phyloP scores from a whole-genome alignment of 2,329 filamentous ascomycete species.

The Alternaria ethzedia region DNA sequence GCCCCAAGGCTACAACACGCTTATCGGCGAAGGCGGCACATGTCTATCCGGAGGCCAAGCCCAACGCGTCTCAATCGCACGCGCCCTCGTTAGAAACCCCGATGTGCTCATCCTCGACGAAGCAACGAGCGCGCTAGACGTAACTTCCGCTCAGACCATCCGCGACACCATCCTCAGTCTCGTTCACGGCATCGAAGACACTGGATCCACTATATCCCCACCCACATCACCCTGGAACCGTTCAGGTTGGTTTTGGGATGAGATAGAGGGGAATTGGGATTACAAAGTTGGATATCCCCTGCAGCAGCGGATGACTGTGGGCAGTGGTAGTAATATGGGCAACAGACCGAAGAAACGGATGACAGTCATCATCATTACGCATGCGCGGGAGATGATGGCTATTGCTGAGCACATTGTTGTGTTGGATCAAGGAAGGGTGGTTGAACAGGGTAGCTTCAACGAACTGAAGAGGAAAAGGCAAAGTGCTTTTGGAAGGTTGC shows the following conservation, averaged over 20 bases:
- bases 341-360: slow-evolving; percentile 50
- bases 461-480: slow-evolving; percentile 56
- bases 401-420: slow-evolving; percentile 77
- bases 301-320: background rate
- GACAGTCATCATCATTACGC: slow-evolving; percentile 82
- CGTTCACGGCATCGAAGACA: slow-evolving; percentile 35
- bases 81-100: slow-evolving; percentile 75
- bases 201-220: background rate
- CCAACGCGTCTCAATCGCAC: slow-evolving; percentile 80
- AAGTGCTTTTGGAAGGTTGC: slow-evolving; percentile 41
- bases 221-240: background rate
- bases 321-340: slow-evolving; percentile 16
- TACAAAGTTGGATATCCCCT: slow-evolving; percentile 3
- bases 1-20: slow-evolving; percentile 72
- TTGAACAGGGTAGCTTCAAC: slow-evolving; percentile 72
- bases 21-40: slow-evolving; percentile 78
- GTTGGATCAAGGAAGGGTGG: slow-evolving; percentile 68
- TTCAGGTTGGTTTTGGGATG: slow-evolving; percentile 20
- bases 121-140: slow-evolving; percentile 81
- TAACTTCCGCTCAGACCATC: slow-evolving; percentile 68
- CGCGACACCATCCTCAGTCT: slow-evolving; percentile 66
- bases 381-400: slow-evolving; percentile 84
- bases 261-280: slow-evolving; percentile 14
- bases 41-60: slow-evolving; percentile 80
- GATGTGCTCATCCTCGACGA: slow-evolving; percentile 83